Evolutionary conservation across 441 rosid species (phyloP), one percentile per base, ranked within the genome.

Genomic region (Bruguiera hainesii): DNA sequence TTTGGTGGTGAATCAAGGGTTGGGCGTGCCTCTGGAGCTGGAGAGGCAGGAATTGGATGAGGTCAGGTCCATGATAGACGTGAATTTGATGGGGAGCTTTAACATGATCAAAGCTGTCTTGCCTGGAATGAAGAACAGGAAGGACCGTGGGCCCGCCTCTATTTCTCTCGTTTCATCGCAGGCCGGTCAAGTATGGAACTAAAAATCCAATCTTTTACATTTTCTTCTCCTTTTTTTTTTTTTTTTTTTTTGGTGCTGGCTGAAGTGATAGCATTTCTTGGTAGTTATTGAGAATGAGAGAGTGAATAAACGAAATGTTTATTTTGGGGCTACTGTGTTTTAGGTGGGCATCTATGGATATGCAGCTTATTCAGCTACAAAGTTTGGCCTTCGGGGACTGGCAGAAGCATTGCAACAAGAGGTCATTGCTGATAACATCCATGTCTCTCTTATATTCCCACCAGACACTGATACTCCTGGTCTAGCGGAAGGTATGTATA

Each of bases 321-420:
- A 37, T 37, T 37, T 37, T 37, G 46, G 3, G 46, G 46, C 15
- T 37, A 37, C 15, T 0, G 15, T 11, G 15, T 37, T 37, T 35
- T 71, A 91, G 98, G 96, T 90, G 63, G 99, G 98, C 37, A 73
- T 95, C n/a, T 90, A 89, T 72, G 97, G 96, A 18, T 89, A 92
- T 81, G 80, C 97, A 48, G 98, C 90, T 23, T 95, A 91, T 75
- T 86, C 88, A 5, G 98, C 95, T 3, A 88, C 83, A 72, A 95
- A 91, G 79, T 95, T 87, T 65, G 99, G 91, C n/a, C 91, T 91
- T 3, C 81, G 94, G 33, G 99, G 99, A 59, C 77, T 95, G 77
- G 99, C 96, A 21, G 97, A 95, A 74, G 91, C 98, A 52, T 73
- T 95, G 83, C 98, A 95, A 53, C 99, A 95, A 68, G 98, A 91